Base-by-base conservation (phyloP, 345 rosid species). In the Trapa incisa region DNA sequence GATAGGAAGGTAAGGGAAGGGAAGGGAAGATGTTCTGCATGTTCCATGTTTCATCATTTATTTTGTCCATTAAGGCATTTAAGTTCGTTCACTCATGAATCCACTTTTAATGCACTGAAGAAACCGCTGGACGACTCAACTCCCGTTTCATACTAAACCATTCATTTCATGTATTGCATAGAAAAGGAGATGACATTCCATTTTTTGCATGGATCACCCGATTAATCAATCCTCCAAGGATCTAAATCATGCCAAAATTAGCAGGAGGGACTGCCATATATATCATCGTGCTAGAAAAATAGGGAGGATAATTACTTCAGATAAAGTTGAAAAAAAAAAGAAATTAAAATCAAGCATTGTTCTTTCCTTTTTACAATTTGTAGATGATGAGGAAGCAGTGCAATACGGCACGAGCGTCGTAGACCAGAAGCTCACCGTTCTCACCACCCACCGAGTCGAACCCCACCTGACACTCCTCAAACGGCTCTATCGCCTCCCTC, bases 321-420 rank as follows among this genome's bases (percentile, higher is more conserved):
- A 36, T 14, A 29, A 65, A 22, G 22, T 6, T 15, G 7, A 8
- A 43, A 43, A 42, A n/a, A 42, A 43, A 65, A 7, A 16, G 4
- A 65, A 13, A 43, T 4, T 5, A 42, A 41, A 65, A 15, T 42
- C 0, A 54, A n/a, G 8, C 37, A 16, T 14, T 1, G 16, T 14
- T 82, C 81, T 82, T 81, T 1, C 17, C 7, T 82, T 82, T 82
- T 82, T 89, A 94, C 93, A 91, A 70, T 57, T 81, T 87, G 70
- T 94, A 94, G 83, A 91, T 86, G 38, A 94, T 86, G 61, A 94
- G 93, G 76, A 94, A 94, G 78, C 99, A 94, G 61, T 97, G 99
- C 73, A 94, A 74, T 56, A 94, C 91, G 4, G 97, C 99, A 70
- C 96, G 91, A 37, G 86, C 69, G 70, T 94, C 97, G 37, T 88